Percentiles rank a stretch among this genome's conserved stretches.
Evolutionary conservation across 176 grass and related monocot species (phyloP).

Genomic region (Phoenix dactylifera): DNA sequence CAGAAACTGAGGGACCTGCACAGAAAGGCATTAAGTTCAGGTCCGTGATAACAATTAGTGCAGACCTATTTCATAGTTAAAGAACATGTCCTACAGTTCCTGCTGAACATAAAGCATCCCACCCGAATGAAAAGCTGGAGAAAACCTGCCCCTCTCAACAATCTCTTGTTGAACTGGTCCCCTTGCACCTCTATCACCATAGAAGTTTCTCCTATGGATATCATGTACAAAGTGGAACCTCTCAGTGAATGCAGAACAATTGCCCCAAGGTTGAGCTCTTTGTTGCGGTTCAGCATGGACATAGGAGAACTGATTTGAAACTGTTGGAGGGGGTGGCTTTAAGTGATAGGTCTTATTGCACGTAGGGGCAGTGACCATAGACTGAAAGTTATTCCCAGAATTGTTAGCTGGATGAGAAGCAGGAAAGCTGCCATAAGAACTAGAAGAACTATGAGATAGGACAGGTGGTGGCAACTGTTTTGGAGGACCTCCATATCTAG

Average conservation of each 20-base stretch:
- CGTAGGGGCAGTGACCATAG: slow-evolving; percentile 31
- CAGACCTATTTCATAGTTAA: too few relatives aligned
- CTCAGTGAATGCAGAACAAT: slow-evolving; percentile 34
- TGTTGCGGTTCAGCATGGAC: slow-evolving; percentile 44
- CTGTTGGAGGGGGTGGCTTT: slow-evolving; percentile 41
- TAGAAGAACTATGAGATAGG: slow-evolving; percentile 25
- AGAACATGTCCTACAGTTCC: too few relatives aligned
- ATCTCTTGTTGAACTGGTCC: slow-evolving; percentile 53
- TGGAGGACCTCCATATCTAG: slow-evolving; percentile 35
- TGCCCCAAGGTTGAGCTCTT: slow-evolving; percentile 47
- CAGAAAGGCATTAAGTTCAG: slow-evolving; percentile 1
- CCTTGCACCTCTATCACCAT: slow-evolving; percentile 35
- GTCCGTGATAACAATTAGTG: not conserved
- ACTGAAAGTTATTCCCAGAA: slow-evolving; percentile 65
- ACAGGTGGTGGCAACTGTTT: slow-evolving; percentile 47
- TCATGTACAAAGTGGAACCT: slow-evolving; percentile 36
- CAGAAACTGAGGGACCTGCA: slow-evolving; percentile 38
- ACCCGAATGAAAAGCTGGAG: slow-evolving; percentile 39
- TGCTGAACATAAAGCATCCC: not conserved
- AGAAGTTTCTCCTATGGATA: slow-evolving; percentile 39
- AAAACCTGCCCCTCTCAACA: slow-evolving; percentile 39
- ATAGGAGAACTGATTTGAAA: slow-evolving; percentile 62
- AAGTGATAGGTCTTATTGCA: slow-evolving; percentile 61
- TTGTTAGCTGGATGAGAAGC: slow-evolving; percentile 27
- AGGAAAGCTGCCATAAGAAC: slow-evolving; percentile 26